Conservation (phyloP, 1,284 basidiomycete genomes). For the Ustilago loliicola region DNA sequence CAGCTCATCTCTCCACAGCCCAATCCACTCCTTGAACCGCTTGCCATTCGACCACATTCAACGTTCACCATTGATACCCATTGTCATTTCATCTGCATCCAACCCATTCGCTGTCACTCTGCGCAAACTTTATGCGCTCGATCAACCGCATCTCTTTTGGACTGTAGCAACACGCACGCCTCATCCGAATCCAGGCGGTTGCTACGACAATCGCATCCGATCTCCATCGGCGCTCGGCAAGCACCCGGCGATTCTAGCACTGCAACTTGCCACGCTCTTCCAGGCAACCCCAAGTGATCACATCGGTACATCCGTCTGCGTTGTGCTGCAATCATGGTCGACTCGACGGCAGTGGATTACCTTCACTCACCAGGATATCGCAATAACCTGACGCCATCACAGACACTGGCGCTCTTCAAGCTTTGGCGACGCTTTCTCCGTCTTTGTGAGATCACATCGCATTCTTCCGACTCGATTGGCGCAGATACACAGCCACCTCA, state of each 20-base stretch:
- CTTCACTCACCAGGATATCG: slow-evolving; percentile 53
- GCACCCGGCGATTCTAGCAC: no score
- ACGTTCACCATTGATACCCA: slow-evolving; percentile 2
- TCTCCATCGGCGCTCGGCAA: not conserved
- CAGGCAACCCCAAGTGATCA: not conserved
- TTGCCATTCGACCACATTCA: not conserved
- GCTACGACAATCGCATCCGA: no score
- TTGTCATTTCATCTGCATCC: not conserved
- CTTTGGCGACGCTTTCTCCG: slow-evolving; percentile 66
- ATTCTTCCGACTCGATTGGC: slow-evolving; percentile 47
- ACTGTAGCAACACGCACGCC: no score
- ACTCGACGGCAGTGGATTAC: slow-evolving; percentile 40
- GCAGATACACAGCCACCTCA: slow-evolving; percentile 18
- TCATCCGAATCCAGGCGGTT: no score
- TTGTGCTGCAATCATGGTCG: slow-evolving; percentile 19
- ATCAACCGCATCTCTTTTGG: no score
- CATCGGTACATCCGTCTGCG: not conserved
- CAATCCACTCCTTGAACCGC: not conserved
- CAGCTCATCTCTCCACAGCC: not conserved
- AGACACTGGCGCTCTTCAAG: slow-evolving; percentile 60
- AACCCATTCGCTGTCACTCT: no score
- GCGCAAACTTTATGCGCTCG: not conserved
- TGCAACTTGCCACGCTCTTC: no score
- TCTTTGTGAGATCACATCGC: slow-evolving; percentile 53
- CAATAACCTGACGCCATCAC: slow-evolving; percentile 55